These are phyloP conservation scores for Epichloe festucae DNA, from an alignment of 2,329 filamentous ascomycete genomes.

Conservation along the genomic window DNA sequence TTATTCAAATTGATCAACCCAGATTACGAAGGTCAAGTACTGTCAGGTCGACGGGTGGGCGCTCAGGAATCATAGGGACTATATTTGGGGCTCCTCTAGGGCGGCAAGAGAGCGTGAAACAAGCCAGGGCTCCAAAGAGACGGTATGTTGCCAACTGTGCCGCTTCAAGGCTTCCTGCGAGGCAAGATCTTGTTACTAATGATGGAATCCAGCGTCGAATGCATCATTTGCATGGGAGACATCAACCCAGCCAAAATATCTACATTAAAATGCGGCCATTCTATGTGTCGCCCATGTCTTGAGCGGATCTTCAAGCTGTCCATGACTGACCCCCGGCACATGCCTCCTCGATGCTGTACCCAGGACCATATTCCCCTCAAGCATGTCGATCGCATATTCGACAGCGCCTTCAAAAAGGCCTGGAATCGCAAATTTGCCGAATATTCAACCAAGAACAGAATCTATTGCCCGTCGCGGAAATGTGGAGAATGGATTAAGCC, in stretches of 20 bases:
- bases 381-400: constrained; percentile 65
- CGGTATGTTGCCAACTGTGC: constrained; percentile 6
- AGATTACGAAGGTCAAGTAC: constrained; percentile 8
- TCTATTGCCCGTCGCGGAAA: constrained; percentile 61
- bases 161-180: background rate
- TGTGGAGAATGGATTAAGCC: constrained; percentile 77
- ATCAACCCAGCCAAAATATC: constrained; percentile 49
- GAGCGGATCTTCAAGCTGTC: constrained; percentile 64
- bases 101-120: constrained; percentile 13
- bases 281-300: constrained; percentile 69
- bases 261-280: constrained; percentile 65
- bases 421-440: constrained; percentile 78
- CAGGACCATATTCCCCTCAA: constrained; percentile 59
- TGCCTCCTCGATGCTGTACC: constrained; percentile 77
- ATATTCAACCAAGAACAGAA: constrained; percentile 57
- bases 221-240: constrained; percentile 60
- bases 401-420: constrained; percentile 56
- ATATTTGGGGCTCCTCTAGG: constrained; percentile 15
- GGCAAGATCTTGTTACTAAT: constrained; percentile 2
- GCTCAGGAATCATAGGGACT: constrained; percentile 15
- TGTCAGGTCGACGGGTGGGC: constrained; percentile 7
- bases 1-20: constrained; percentile 6
- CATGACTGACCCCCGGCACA: constrained; percentile 62
- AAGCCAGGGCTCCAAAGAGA: constrained; percentile 2
- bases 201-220: constrained; percentile 44